Conservation (phyloP, 2,329 filamentous ascomycete genomes). For the Paecilomyces sp. region DNA sequence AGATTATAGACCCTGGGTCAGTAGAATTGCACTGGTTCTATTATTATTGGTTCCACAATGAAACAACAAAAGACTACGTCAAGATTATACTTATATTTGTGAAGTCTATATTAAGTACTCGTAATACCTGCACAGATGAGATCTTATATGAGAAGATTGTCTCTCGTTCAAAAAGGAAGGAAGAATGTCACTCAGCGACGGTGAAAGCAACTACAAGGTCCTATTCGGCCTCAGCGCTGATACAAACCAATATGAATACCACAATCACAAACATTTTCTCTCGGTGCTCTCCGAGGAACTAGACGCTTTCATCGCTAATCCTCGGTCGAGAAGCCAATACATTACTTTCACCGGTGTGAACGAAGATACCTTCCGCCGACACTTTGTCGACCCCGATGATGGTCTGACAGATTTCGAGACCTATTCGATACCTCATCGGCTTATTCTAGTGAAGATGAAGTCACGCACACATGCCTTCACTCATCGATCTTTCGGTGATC, state of each 20-base stretch:
- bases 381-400: slow-evolving; percentile 1
- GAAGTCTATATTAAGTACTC: neutral
- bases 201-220: neutral
- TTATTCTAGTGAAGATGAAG: too few relatives aligned
- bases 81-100: neutral
- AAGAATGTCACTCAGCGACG: neutral
- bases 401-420: neutral
- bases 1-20: too few relatives aligned
- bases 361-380: slow-evolving; percentile 1
- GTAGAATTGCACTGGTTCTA: too few relatives aligned
- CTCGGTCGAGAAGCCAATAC: slow-evolving; percentile 2
- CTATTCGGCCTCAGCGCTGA: slow-evolving; percentile 2
- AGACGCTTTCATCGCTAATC: neutral
- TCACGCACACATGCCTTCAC: too few relatives aligned
- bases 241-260: slow-evolving; percentile 4
- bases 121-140: neutral
- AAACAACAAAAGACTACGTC: neutral
- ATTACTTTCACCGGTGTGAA: slow-evolving; percentile 3
- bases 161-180: neutral
- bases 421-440: too few relatives aligned
- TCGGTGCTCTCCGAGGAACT: neutral
- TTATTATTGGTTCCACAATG: too few relatives aligned
- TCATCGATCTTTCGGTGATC: too few relatives aligned
- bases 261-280: slow-evolving; percentile 1
- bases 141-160: neutral